Evolutionary conservation across 768 basidiomycete species (phyloP), one percentile per base, ranked within the genome.

Genomic region (Suillus variegatus): DNA sequence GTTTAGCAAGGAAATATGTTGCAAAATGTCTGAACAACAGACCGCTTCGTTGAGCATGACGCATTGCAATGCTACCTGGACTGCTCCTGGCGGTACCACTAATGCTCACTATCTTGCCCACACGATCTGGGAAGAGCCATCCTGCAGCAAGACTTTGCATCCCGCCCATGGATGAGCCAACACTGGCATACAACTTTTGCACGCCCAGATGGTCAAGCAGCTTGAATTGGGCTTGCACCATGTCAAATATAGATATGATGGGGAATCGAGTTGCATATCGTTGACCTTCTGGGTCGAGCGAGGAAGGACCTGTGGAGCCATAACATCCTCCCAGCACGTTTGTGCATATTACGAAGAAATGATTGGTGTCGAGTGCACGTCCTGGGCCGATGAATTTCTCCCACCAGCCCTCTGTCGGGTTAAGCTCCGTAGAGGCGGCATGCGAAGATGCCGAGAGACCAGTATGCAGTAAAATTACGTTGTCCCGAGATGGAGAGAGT

Each of bases 311-410:
- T 0, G 97, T 98, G 10, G 94, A 93, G 46, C 97, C 97, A 75
- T 98, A 99, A 80, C 97, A 99, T 0, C 97, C 97, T 1, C 96
- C 97, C 49, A 99, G 83, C 64, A 95, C 95, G 77, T 99, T 99
- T 12, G 95, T 93, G 80, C 97, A 99, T 51, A 99, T 87, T 74
- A 99, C 81, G 78, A 93, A 98, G 82, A 91, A 97, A 62, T 88
- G 85, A 73, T 95, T 82, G 7, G 97, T 99, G 81, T 99, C 97
- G 49, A 99, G 82, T 12, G 96, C 88, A 71, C 91, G 94, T 60
- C 94, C 94, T 5, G 97, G 95, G 0, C 97, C 97, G 69, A 99
- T 95, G 79, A 99, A 99, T 72, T 92, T 91, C 78, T 99, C 93
- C 97, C 97, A 99, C 97, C 97, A 99, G 5, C 97, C 97, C 10